Evolutionary conservation across 192 early-diverging fungal species (phyloP).

Genomic region (Coemansia reversa): DNA sequence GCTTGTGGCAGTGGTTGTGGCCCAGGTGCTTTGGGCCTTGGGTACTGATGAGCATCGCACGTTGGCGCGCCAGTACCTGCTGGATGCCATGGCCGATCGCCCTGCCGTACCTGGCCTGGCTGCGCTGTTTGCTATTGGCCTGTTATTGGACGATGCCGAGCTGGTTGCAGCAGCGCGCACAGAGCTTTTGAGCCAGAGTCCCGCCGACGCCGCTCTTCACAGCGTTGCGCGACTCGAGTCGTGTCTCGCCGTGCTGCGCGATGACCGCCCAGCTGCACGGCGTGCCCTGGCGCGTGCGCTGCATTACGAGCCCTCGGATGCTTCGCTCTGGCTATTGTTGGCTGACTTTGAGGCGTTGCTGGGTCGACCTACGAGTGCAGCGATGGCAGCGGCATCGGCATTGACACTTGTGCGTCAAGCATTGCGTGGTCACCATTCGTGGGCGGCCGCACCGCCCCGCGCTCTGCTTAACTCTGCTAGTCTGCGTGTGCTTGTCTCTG

Average conservation of each 20-base stretch:
- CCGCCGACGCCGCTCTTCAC: constrained; percentile 9
- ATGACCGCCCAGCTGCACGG: constrained; percentile 17
- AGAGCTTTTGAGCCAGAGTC: constrained; percentile 20
- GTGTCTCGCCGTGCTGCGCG: constrained; percentile 27
- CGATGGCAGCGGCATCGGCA: constrained; percentile 15
- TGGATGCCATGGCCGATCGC: constrained; percentile 43
- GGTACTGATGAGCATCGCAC: constrained; percentile 73
- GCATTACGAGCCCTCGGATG: constrained; percentile 19
- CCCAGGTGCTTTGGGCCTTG: constrained; percentile 88
- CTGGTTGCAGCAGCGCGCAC: constrained; percentile 30
- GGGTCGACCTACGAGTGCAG: not conserved
- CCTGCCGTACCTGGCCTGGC: constrained; percentile 23
- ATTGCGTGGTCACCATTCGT: constrained; percentile 23
- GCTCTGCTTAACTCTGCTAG: constrained; percentile 20
- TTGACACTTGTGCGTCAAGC: constrained; percentile 21
- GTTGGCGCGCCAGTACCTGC: constrained; percentile 77
- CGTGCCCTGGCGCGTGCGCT: constrained; percentile 35
- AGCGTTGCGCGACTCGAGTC: constrained; percentile 19
- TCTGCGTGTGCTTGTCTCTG: constrained; percentile 17
- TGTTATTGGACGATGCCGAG: constrained; percentile 39
- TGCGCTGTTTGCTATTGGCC: constrained; percentile 49
- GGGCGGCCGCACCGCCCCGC: constrained; percentile 18
- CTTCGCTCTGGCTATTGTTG: constrained; percentile 27
- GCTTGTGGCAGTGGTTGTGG: constrained; percentile 70
- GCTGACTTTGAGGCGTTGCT: constrained; percentile 22